Evolutionary conservation across 768 basidiomycete species (phyloP).

Genomic region (Pleurotus sapidus): DNA sequence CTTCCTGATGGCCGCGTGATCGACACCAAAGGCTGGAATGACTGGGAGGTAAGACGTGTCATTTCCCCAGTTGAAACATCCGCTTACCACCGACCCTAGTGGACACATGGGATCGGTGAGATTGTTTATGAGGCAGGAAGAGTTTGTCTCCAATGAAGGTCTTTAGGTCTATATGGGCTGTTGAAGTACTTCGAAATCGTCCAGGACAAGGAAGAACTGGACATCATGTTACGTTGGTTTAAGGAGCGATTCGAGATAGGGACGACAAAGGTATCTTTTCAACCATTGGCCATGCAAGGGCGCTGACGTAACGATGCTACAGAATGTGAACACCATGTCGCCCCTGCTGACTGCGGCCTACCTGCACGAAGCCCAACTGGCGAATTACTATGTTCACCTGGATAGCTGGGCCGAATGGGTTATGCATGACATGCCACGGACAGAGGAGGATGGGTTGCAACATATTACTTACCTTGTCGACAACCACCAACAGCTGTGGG

Average conservation of each 20-base stretch:
- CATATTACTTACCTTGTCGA: slow-evolving; percentile 42
- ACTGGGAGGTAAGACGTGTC: slow-evolving; percentile 42
- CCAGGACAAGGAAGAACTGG: slow-evolving; percentile 30
- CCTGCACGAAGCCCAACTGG: slow-evolving; percentile 33
- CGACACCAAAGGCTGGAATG: slow-evolving; percentile 58
- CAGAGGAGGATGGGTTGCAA: slow-evolving; percentile 43
- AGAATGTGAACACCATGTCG: slow-evolving; percentile 61
- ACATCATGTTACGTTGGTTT: slow-evolving; percentile 48
- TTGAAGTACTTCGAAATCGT: slow-evolving; percentile 39
- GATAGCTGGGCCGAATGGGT: slow-evolving; percentile 52
- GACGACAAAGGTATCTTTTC: slow-evolving; percentile 38
- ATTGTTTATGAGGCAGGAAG: not conserved
- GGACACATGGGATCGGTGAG: slow-evolving; percentile 43
- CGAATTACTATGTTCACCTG: slow-evolving; percentile 33
- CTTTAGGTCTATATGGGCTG: slow-evolving; percentile 36
- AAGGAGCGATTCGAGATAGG: slow-evolving; percentile 43
- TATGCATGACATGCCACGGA: slow-evolving; percentile 45
- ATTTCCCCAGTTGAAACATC: not conserved
- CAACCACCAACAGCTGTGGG: slow-evolving; percentile 49
- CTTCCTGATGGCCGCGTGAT: slow-evolving; percentile 49
- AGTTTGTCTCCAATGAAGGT: not conserved
- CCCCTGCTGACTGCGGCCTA: slow-evolving; percentile 44
- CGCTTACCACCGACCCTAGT: slow-evolving; percentile 19
- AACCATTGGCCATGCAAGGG: no score
- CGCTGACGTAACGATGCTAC: no score